Conservation (phyloP, 495 filamentous ascomycete species). For the Parathielavia appendiculata region DNA sequence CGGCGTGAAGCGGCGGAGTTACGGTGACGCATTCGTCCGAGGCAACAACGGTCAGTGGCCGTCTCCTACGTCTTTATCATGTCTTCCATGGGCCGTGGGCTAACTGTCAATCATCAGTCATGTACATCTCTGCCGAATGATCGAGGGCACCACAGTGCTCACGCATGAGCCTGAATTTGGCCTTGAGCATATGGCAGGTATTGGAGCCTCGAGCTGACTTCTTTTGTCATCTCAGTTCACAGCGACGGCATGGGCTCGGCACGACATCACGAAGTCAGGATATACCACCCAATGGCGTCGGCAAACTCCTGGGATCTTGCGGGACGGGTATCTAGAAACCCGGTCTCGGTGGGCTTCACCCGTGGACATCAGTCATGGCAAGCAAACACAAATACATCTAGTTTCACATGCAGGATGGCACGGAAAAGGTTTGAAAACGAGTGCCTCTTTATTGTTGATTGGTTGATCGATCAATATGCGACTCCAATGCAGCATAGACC, state of each 20-base stretch:
- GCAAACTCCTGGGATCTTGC: too few species aligned
- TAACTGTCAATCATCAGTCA: slow-evolving; percentile 42
- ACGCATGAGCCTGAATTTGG: too few species aligned
- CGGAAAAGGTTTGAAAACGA: too few species aligned
- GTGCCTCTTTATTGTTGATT: too few species aligned
- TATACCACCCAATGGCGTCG: too few species aligned
- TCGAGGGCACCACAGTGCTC: background rate
- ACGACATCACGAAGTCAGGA: too few species aligned
- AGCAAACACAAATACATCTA: background rate
- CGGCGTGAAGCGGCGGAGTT: slow-evolving; percentile 70
- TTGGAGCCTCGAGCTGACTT: too few species aligned
- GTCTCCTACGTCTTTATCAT: background rate
- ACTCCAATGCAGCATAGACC: too few species aligned
- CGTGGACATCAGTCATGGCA: background rate
- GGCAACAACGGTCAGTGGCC: slow-evolving; percentile 79
- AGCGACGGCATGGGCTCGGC: too few species aligned
- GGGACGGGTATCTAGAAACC: too few species aligned
- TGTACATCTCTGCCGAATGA: slow-evolving; percentile 72
- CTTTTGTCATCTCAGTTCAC: too few species aligned
- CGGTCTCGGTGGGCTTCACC: background rate
- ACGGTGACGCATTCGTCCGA: slow-evolving; percentile 93
- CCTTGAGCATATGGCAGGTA: background rate
- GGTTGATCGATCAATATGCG: too few species aligned
- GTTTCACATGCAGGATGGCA: background rate
- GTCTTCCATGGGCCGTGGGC: background rate